Base-by-base conservation (phyloP, 2,329 filamentous ascomycete species). In the Colletotrichum truncatum region DNA sequence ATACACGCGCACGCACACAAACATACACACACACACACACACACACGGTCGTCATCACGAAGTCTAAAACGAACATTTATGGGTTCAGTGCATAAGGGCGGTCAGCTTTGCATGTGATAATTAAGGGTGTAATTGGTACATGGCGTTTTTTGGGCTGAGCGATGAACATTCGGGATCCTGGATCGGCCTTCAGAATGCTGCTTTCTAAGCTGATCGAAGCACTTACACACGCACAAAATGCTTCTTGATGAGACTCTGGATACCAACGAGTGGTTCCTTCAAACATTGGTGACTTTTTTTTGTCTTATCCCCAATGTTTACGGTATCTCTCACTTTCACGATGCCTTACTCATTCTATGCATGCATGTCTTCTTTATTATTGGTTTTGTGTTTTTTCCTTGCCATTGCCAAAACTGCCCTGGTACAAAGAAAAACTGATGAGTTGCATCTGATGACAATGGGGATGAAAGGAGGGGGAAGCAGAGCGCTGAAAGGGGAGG, bases 51-150 rank as follows among this genome's bases (percentile, higher is more conserved):
- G 48, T 39, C 48, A 54, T 67, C 32, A 68, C 57, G 57, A 67
- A 67, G 66, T 53, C 52, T 43, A 65, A 67, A 63, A 68, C 57
- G 66, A 68, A 67, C 46, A 66, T 63, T 66, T 46, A 67, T 57
- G 63, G 63, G 55, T 52, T 64, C 58, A 67, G 56, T 68, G 66
- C 66, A 68, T 67, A 68, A 34, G 66, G 66, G 63, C 63, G 63
- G 66, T 67, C 58, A 56, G 32, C 58, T 62, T 62, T 66, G 66
- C 63, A 68, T 68, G 66, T 62, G 63, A 59, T 57, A 38, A 48
- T 64, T 52, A 55, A 46, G 52, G 66, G 63, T 57, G 57, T 66
- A 66, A 38, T 57, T 12, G 52, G 66, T 43, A 68, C 51, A 62
- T 48, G 66, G 66, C 66, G 66, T 68, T 67, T 68, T 67, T 64